Base-by-base conservation (phyloP, 73 alveolate genomes). In the Stentor coeruleus region DNA sequence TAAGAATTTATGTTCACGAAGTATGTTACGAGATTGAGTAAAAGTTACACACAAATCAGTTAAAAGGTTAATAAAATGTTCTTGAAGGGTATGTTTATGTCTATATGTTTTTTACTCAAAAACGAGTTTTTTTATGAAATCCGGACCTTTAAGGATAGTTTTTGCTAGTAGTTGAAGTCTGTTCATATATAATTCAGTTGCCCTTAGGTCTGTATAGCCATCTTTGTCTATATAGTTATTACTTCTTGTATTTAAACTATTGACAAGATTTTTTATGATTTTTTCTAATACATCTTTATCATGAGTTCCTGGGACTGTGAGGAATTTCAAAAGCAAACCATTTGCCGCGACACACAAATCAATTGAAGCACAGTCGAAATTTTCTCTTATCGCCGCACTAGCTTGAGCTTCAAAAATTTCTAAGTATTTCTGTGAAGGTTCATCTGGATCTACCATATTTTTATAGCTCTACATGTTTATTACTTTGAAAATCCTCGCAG, bases 281-380 rank as follows among this genome's bases (percentile, higher is more conserved):
- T 33, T 20, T 28, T 33, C 33, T 0, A 66, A 20, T 11, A 66
- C 79, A 26, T 20, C n/a, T 20, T 37, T 26, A 1, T 66, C 79
- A 11, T 66, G 79, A 11, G 79, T 66, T 66, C 79, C 79, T 66
- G 79, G 79, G 33, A 31, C 37, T 20, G 33, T 66, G 20, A 66
- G 33, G 33, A 66, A 66, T 2, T 66, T 37, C 2, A 20, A 33
- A 20, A 66, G 37, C n/a, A 66, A 40, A 11, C 33, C 37, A 33
- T 33, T 26, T 66, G 79, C 36, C 37, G n/a, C n/a, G 41, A 66
- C 14, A 11, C 37, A 20, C 14, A 66, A 11, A 33, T 66, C 37
- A 26, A 66, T 66, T 14, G n/a, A 28, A 37, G n/a, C 15, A 20
- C 40, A 26, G 37, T 66, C 37, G 37, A 66, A 20, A 66, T 31